Base-by-base conservation (phyloP, 1,139 yeast genomes). In the Torulaspora globosa region DNA sequence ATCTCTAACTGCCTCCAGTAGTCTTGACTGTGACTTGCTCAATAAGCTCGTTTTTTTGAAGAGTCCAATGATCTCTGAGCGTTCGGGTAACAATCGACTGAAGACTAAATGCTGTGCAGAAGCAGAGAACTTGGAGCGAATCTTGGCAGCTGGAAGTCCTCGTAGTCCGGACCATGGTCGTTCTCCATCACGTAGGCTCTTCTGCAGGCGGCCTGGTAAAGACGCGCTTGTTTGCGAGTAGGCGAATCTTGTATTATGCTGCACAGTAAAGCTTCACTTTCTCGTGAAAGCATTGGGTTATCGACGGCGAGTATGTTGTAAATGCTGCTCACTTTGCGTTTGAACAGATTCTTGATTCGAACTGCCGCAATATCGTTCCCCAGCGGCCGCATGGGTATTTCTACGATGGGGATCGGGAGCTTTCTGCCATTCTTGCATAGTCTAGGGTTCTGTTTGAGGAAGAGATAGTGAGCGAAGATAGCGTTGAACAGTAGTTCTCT, bases 351-450 rank as follows among this genome's bases (percentile, higher is more conserved):
- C 19, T 45, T 45, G 27, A 54, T 50, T 28, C 60, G 43, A 4
- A 43, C 47, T n/a, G 45, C 55, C 3, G 59, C 49, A 12, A 54
- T 49, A 31, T 55, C 56, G n/a, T 48, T 45, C 11, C 60, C 60
- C 32, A 55, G 43, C 5, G 58, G 58, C 16, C 52, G 51, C 53
- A 56, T 37, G 7, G 57, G 57, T 11, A 56, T 51, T 43, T 54
- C 56, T 3, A 56, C 60, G 12, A 56, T 51, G 11, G 60, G 60
- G 5, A 49, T 38, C 2, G 57, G 52, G 8, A 52, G 44, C 6
- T 43, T 44, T 31, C 46, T 54, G 30, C 51, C 44, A 34, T 46
- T 47, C 32, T 52, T 44, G 37, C 55, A 54, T 2, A 56, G 48
- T 23, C 49, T 44, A 5, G 56, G 48, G 27, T 47, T 41, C 10